Base-by-base conservation (phyloP, 495 filamentous ascomycete genomes). In the Aspergillus heteromorphus region DNA sequence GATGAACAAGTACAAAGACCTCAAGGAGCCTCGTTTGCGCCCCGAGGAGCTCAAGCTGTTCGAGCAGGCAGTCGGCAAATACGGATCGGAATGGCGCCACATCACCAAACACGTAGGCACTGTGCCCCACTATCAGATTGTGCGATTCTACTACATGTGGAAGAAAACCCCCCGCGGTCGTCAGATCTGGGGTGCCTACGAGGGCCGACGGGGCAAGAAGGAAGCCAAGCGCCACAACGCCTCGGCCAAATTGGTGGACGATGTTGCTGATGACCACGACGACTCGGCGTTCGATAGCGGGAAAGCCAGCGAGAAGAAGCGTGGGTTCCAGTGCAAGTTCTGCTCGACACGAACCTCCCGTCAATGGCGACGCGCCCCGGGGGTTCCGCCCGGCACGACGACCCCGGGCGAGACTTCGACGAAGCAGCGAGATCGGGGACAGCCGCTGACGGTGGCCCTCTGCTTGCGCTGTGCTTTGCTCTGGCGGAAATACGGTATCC, bases 71-170 rank as follows among this genome's bases (percentile, higher is more conserved):
- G 91, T 99, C 10, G 76, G 84, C 8, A 96, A 92, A 61, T 95
- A 83, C 62, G 95, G 93, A 31, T 97, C 93, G 0, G 93, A 99
- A 69, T 83, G 91, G 61, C 84, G 90, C 54, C 80, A 79, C 56
- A 83, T 97, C 45, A 90, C 85, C 41, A 86, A 87, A 60, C 88
- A 96, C 66, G 87, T 96, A 60, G 71, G 74, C 25, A 88, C 87
- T 0, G 81, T 90, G 25, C 83, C 79, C 38, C 81, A 89, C 56
- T 83, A 81, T 29, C 82, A 89, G 45, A 87, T 97, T 53, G 89
- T 93, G 23, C 85, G 93, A 10, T 95, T 87, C 56, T 99, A 97
- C 67, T 97, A 97, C 68, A 87, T 87, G 61, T 99, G 95, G 95
- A 99, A 99, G 76, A 97, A 97, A 68, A 91, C 91, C 0, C 82